Evolutionary conservation across 805 yeast genomes (phyloP), one percentile per base, ranked within the genome.

Genomic region (Ascoidea rubescens): DNA sequence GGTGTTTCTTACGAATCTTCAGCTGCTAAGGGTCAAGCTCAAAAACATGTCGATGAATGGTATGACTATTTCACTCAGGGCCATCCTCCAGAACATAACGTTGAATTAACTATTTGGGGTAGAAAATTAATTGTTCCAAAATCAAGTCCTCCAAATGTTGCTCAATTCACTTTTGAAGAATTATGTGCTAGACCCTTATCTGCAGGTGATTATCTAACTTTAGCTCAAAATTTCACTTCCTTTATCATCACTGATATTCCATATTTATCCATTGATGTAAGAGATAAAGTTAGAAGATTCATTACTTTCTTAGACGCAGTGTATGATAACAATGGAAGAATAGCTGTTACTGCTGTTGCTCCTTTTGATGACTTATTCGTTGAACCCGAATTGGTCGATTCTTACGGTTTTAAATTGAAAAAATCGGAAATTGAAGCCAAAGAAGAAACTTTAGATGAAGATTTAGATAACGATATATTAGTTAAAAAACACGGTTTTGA

Each of bases 291-390:
- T 30, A 75, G 98, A 62, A 72, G 99, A 59, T 91, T 93, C 63
- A 93, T 93, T 64, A 93, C 96, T 0, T 93, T 93, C 60, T 67
- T 93, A 52, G 99, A 93, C 65, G 97, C 99, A 0, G 95, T 90
- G 4, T 93, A 93, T 64, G 98, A 93, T 65, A 84, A 84, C 52
- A 90, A 87, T 59, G 86, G 95, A 7, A 76, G 89, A 61, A 69
- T 93, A 14, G 96, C 96, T 1, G 91, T 89, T 42, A 88, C 97
- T 0, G 84, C 89, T 0, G 96, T 86, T 1, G 90, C 89, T 7
- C 84, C 88, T 28, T 91, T 89, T 63, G 79, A 80, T 48, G 84
- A 84, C 54, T 75, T 93, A 50, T 90, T 93, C 66, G 95, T 87
- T 16, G 96, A 89, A 59, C 86, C 89, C 1, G 87, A 83, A 57